A percentile compares a stretch with the other conserved stretches of the same genome.
Conservation (phyloP, 2,329 filamentous ascomycete species). For the Ceratocystis cubensis region DNA sequence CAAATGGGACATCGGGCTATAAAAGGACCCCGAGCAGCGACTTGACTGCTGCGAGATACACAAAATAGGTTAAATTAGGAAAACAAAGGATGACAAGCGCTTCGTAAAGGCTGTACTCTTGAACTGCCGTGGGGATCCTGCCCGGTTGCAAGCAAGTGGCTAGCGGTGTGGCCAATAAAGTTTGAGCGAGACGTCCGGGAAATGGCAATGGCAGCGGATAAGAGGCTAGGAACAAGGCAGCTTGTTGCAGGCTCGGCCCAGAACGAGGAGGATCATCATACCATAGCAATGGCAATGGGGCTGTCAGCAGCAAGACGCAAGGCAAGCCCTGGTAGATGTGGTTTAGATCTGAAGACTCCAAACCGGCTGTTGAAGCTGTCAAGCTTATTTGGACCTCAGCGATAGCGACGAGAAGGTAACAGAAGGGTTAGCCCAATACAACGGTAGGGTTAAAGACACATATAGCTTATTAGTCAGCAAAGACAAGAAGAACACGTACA, state of each 20-base stretch:
- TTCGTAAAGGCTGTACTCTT: no score
- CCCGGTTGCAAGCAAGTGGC: no score
- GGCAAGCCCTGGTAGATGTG: background rate
- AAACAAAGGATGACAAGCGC: no score
- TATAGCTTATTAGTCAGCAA: background rate
- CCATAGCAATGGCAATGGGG: no score
- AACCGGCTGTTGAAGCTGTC: background rate
- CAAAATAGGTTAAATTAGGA: background rate
- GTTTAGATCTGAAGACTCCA: background rate
- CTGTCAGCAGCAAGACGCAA: background rate
- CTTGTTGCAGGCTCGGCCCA: no score
- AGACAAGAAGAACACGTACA: no score
- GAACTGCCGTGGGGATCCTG: no score
- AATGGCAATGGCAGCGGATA: background rate
- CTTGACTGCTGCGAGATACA: background rate
- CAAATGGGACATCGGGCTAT: background rate
- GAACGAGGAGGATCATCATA: no score
- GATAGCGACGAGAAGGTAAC: background rate
- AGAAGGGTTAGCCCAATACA: background rate
- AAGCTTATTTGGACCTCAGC: slow-evolving; percentile 12
- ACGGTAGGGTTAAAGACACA: background rate
- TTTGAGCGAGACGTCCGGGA: background rate
- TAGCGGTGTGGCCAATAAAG: background rate
- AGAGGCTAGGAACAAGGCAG: background rate
- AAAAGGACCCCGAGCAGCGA: background rate